Conservation (phyloP, 192 early-diverging fungal genomes). For the Podochytrium sp. region DNA sequence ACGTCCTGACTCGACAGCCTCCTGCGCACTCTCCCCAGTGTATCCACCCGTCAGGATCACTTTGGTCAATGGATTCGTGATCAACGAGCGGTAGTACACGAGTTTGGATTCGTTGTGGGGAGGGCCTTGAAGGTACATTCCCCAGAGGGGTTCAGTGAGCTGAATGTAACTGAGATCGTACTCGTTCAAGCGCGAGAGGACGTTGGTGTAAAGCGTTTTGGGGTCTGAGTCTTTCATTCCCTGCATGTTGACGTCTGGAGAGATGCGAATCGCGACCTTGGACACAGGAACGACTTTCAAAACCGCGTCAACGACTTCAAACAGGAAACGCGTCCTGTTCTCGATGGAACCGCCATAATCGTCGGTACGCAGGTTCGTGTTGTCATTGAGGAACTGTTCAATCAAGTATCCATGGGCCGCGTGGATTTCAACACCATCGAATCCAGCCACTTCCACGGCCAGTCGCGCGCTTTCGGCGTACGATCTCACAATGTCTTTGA, state of each 20-base stretch:
- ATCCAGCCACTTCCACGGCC: constrained; percentile 22
- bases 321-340: constrained; percentile 78
- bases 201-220: constrained; percentile 37
- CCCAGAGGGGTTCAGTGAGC: constrained; percentile 44
- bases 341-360: constrained; percentile 90
- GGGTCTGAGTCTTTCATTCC: constrained; percentile 26
- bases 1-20: constrained; percentile 35
- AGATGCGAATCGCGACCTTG: constrained; percentile 49
- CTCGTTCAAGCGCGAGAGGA: constrained; percentile 25
- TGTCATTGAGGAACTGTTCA: constrained; percentile 77
- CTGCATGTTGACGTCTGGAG: constrained; percentile 36
- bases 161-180: constrained; percentile 45
- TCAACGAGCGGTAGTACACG: constrained; percentile 5
- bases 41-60: constrained; percentile 49
- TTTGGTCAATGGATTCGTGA: constrained; percentile 29
- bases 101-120: constrained; percentile 36
- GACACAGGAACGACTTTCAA: constrained; percentile 36
- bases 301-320: constrained; percentile 62
- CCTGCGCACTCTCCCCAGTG: constrained; percentile 35
- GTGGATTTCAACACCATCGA: constrained; percentile 34
- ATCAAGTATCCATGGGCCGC: constrained; percentile 89
- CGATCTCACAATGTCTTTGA: constrained; percentile 61
- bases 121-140: constrained; percentile 35
- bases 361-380: constrained; percentile 87
- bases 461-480: constrained; percentile 47